Evolutionary conservation across 345 rosid genomes (phyloP), one percentile per base, ranked within the genome.

Genomic region (Litchi chinensis): DNA sequence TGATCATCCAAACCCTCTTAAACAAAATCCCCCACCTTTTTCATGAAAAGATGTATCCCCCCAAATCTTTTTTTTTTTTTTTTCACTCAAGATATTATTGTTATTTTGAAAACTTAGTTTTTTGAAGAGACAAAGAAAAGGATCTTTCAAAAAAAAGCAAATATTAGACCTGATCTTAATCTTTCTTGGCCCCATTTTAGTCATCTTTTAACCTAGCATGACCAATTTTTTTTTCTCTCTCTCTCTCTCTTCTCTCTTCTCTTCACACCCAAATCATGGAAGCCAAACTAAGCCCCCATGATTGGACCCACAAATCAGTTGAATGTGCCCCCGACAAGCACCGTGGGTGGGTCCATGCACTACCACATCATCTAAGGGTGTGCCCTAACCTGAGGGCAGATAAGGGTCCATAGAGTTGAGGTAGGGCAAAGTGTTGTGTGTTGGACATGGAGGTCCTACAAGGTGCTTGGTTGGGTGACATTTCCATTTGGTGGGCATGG

Each of bases 391-490:
- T 74, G 73, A 82, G 75, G 86, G 88, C 90, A 85, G 54, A 73
- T 37, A 75, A 63, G 70, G 88, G 81, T 79, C 86, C 85, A 76
- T 24, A 21, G 56, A 50, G 56, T 70, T 83, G 80, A 82, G 82
- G 67, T 22, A 26, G 63, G 79, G 77, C 41, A 77, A 21, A 75
- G 70, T 59, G 79, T 46, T 24, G 10, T 43, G 54, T 18, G n/a
- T 41, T 5, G 84, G 87, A 87, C 89, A 90, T 0, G 24, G 11
- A 80, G 90, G 70, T 86, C 91, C 93, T 84, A 87, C 91, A 5
- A 69, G 77, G 22, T 57, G 62, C 76, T 48, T 4, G 40, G 24
- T 72, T 70, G 80, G 79, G 80, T 75, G 85, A 85, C 91, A 80
- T 39, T 62, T 74, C 65, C 66, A 80, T 75, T 72, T 68, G 74